Evolutionary conservation across 352 stramenopile genomes (phyloP), one percentile per base, ranked within the genome.

Genomic region (Hyaloperonospora brassicae): DNA sequence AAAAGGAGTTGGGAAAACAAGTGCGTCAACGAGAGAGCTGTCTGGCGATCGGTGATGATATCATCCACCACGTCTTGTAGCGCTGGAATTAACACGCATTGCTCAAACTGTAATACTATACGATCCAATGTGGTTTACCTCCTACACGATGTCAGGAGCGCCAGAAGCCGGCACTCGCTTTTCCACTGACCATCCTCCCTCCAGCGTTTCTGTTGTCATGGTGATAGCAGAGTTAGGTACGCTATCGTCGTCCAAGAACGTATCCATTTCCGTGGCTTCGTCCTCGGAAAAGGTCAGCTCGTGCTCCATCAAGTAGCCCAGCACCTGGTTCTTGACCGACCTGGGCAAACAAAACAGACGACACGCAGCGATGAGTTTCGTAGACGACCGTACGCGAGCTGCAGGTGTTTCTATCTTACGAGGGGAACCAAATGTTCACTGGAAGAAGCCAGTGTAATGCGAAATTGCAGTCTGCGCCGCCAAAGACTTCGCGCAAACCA

Each of bases 361-460:
- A 34, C 27, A 57, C 39, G n/a, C n/a, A 50, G 23, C 47, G 21
- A 24, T 49, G 25, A 61, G 31, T 17, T 34, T 34, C 27, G 8
- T 34, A 34, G 43, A 39, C 14, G 34, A 21, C 7, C 5, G 42
- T 5, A 50, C 25, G 6, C n/a, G 47, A 46, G 52, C 12, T 47
- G 5, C 14, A 51, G 14, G 13, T 21, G 4, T 41, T 4, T 34
- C 27, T 4, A 9, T 47, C 81, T 53, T 85, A 91, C 81, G 72
- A 68, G 30, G 84, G 84, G 48, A 93, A 93, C 81, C 79, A 91
- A 68, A 93, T 85, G 51, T 88, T 84, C 34, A 90, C 68, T n/a
- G 84, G 84, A 14, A 93, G 74, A 12, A 93, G 64, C 84, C 84
- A 93, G 54, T 89, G 66, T 24, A 88, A 52, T 7, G 77, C 56